phyloP scores from a whole-genome alignment of 805 yeast genomes.

The Candida odintsovae region DNA sequence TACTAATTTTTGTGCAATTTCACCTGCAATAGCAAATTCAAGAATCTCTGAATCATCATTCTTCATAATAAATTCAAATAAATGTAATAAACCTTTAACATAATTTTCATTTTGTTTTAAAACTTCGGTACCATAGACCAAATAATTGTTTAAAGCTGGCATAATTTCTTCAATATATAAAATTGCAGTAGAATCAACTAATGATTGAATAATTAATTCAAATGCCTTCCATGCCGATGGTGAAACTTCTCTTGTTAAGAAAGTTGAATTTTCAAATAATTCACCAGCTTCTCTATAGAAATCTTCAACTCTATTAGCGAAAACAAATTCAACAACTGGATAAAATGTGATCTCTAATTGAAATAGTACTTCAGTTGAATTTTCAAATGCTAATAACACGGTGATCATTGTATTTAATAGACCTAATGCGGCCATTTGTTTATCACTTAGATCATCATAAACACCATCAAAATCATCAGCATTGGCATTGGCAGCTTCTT shows the following conservation, averaged over 20 bases:
- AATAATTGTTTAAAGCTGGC: constrained; percentile 68
- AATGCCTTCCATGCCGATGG: constrained; percentile 74
- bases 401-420: constrained; percentile 78
- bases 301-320: constrained; percentile 61
- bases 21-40: constrained; percentile 56
- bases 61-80: constrained; percentile 38
- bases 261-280: constrained; percentile 63
- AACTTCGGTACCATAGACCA: constrained; percentile 52
- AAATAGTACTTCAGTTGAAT: constrained; percentile 59
- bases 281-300: constrained; percentile 75
- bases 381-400: constrained; percentile 75
- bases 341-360: constrained; percentile 60
- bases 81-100: constrained; percentile 42
- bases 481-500: constrained; percentile 50
- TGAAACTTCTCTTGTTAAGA: constrained; percentile 52
- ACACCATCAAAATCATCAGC: constrained; percentile 30
- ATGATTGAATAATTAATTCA: constrained; percentile 37
- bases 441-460: constrained; percentile 48
- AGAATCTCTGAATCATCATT: constrained; percentile 45
- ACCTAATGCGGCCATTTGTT: constrained; percentile 78
- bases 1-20: constrained; percentile 58
- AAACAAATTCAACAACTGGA: constrained; percentile 65
- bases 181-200: constrained; percentile 46
- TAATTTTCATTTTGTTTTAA: constrained; percentile 42
- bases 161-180: constrained; percentile 70